Evolutionary conservation across 768 basidiomycete genomes (phyloP), one percentile per base, ranked within the genome.

Genomic region (Boletus insuetus): DNA sequence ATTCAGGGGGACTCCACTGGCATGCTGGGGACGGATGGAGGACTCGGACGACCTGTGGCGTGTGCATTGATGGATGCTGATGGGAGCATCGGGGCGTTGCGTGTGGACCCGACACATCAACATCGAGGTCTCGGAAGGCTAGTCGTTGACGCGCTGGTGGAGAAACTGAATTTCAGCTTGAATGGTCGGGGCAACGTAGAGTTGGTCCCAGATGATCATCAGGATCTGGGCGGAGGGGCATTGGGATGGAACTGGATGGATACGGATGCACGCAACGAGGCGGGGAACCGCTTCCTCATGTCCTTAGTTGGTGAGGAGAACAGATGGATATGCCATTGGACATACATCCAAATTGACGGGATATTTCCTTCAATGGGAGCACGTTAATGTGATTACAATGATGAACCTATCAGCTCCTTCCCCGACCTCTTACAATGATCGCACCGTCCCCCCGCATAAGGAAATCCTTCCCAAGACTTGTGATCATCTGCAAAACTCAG

Each of bases 181-280:
- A 20, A 24, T 43, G 45, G 22, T 34, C 49, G 19, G 1, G 22
- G 38, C 29, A 39, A 37, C 19, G 1, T 16, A 13, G 42, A 22
- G 8, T 12, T 32, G 35, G 13, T n/a, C 26, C 11, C 47, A 41
- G 57, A 48, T 9, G 42, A 31, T 26, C 10, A 56, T 54, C 51
- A 20, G 12, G 64, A 69, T 55, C 41, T 58, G 4, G 53, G 58
- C 13, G 59, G 66, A 13, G 67, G 66, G 12, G 66, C 63, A 1
- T 37, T 65, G 0, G 56, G 61, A 4, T 68, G 64, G 66, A 59
- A 61, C 24, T 67, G 66, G 66, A 41, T 49, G 24, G 61, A 69
- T n/a, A 39, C 46, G 4, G 55, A 31, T 13, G 26, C 6, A 4
- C 17, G 38, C 2, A 64, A 58, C 14, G 49, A 56, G 13, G 58